Conservation (phyloP, 495 filamentous ascomycete genomes). For the Podospora appendiculata region DNA sequence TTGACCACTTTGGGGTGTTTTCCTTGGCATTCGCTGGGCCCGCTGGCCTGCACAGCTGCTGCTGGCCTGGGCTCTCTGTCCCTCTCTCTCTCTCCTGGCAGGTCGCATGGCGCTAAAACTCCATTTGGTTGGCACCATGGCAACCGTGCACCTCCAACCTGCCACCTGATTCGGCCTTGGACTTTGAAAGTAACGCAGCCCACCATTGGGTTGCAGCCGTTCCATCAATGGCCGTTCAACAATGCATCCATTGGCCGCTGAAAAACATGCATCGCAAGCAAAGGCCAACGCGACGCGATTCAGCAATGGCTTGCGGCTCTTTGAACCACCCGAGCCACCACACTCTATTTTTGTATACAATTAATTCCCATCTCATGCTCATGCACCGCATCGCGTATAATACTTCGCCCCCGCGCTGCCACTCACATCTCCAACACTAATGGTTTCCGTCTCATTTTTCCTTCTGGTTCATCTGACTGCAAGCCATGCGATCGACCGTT, state of each 20-base stretch:
- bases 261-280: not conserved
- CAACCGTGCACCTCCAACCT: conserved; percentile 14
- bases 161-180: not conserved
- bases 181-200: not conserved
- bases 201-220: not conserved
- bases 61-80: no score
- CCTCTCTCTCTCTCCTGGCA: conserved; percentile 11
- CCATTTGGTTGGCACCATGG: conserved; percentile 7
- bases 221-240: not conserved
- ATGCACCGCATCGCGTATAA: no score
- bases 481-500: not conserved
- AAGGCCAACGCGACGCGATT: not conserved
- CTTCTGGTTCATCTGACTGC: not conserved
- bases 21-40: conserved; percentile 11
- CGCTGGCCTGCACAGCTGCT: no score
- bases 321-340: no score
- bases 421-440: no score
- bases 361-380: no score
- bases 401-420: no score
- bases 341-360: no score
- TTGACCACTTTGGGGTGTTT: conserved; percentile 9
- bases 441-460: not conserved
- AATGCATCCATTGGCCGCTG: not conserved
- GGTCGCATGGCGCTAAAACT: conserved; percentile 17
- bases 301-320: no score